Evolutionary conservation across 1,284 basidiomycete species (phyloP).

Genomic region (Moniliella sp.): DNA sequence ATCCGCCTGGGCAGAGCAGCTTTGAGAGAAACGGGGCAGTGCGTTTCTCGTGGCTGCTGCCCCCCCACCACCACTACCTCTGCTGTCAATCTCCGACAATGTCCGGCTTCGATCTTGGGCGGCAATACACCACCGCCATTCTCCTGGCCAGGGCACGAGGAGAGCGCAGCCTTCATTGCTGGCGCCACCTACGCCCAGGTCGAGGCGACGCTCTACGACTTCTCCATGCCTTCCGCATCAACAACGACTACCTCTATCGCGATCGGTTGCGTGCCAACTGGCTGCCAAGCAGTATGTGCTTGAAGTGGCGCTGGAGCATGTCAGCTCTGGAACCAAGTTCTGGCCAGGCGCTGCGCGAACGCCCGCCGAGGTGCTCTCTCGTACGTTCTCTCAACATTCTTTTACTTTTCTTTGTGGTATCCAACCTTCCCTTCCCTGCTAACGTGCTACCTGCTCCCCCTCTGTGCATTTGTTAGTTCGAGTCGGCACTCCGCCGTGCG

Average conservation of each 20-base stretch:
- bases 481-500: conserved; percentile 24
- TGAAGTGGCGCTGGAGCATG: conserved; percentile 73
- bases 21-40: no score
- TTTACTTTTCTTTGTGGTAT: no score
- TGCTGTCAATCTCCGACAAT: no score
- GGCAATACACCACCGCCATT: conserved; percentile 25
- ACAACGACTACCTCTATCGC: conserved; percentile 38
- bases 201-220: conserved; percentile 27
- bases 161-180: background rate
- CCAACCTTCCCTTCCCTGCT: background rate
- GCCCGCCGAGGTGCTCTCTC: conserved; percentile 70
- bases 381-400: conserved; percentile 41
- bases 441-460: background rate
- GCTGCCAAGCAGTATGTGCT: conserved; percentile 73
- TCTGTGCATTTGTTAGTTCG: conserved; percentile 12
- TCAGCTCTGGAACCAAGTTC: conserved; percentile 70
- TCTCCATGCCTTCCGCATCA: conserved; percentile 28
- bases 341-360: conserved; percentile 70
- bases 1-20: no score
- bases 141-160: conserved; percentile 14
- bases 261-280: conserved; percentile 67
- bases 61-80: no score
- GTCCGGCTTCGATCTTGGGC: conserved; percentile 32
- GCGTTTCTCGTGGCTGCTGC: no score
- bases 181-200: conserved; percentile 22